Evolutionary conservation across 805 yeast species (phyloP), one percentile per base, ranked within the genome.

Genomic region (Wickerhamomyces bovis): DNA sequence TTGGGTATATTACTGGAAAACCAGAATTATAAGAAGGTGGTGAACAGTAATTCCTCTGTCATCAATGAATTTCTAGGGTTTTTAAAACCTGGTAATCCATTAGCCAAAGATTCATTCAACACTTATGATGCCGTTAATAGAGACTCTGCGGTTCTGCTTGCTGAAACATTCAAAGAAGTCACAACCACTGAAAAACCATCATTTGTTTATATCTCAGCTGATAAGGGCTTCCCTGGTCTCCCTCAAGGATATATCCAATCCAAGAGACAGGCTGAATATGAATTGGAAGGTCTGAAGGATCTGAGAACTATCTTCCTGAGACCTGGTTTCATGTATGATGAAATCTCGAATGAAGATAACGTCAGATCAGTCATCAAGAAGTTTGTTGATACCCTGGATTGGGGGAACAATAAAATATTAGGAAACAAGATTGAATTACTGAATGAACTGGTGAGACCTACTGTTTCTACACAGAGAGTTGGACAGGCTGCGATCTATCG

Each of bases 311-410:
- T 89, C 2, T 61, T 85, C 15, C 51, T 86, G 65, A 73, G 96
- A 50, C 97, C 97, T 0, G 95, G 95, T 0, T 79, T 89, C 55
- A 81, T 89, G 89, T 85, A 68, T 57, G 95, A 87, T 58, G 78
- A 71, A 33, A 58, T 57, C 39, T 52, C 59, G 3, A 53, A 60
- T 8, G 52, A 57, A 7, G 55, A 58, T 28, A 67, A 67, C 42
- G 55, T 64, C 22, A 64, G 87, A 46, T 64, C 68, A 12, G 47
- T 67, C 1, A 50, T 83, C 40, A 75, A 72, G 46, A 51, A 58
- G 20, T 64, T 72, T 2, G 62, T 85, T 23, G 68, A 72, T 41
- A 25, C 72, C 4, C 65, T 76, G 39, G 70, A 74, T 52, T 61
- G 64, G 46, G 67, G 73, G 15, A 80, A 83, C 51, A 60, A 67